These are phyloP conservation scores for Carallia brachiata DNA, from an alignment of 345 rosid species.

Conservation along the genomic window DNA sequence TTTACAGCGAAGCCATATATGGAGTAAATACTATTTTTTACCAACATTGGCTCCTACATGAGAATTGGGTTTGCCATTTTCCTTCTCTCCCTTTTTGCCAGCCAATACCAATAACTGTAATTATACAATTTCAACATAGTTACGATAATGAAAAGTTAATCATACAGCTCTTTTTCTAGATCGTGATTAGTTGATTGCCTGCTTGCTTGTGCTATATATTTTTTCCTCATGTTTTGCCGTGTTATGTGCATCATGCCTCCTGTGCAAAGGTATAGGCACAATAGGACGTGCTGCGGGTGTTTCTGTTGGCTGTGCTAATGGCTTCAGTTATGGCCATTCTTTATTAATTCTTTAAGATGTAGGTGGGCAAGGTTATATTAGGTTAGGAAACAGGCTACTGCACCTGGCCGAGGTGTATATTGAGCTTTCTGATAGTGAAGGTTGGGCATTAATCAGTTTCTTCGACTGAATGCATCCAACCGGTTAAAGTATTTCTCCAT, in stretches of 20 bases:
- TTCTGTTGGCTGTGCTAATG: too few relatives aligned
- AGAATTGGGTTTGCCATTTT: slow-evolving; percentile 13
- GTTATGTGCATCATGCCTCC: too few relatives aligned
- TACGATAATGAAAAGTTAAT: slow-evolving; percentile 3
- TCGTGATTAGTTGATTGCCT: slow-evolving; percentile 9
- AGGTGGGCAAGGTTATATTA: too few relatives aligned
- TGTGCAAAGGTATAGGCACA: too few relatives aligned
- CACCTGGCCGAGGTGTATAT: background rate
- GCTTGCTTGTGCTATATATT: background rate
- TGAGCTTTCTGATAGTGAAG: background rate
- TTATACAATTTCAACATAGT: background rate
- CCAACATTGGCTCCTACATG: slow-evolving; percentile 17
- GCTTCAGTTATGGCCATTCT: too few relatives aligned
- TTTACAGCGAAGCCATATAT: slow-evolving; percentile 10
- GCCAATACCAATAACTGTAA: background rate
- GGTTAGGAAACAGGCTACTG: too few relatives aligned
- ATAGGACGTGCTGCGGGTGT: too few relatives aligned
- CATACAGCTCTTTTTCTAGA: background rate
- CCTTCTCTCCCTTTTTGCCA: background rate
- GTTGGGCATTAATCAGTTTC: background rate
- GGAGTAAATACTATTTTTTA: slow-evolving; percentile 4
- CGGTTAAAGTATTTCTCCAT: too few relatives aligned
- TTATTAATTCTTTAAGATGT: too few relatives aligned
- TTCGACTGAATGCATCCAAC: too few relatives aligned
- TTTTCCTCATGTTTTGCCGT: background rate